Base-by-base conservation (phyloP, 2,329 filamentous ascomycete genomes). In the Ceratocystis papillata region DNA sequence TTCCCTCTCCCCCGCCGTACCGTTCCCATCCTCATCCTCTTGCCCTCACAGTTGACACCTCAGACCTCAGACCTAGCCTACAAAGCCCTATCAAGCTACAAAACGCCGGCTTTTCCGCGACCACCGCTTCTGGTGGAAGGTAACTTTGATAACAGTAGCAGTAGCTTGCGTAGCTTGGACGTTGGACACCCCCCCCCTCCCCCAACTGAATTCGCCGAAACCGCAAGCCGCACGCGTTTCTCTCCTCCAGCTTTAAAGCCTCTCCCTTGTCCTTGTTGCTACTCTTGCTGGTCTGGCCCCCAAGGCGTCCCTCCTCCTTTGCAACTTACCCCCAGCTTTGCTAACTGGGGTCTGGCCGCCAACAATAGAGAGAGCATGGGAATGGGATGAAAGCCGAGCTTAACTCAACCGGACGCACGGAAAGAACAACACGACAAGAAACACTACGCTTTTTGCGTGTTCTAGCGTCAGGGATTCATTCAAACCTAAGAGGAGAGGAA, bases 341-440 rank as follows among this genome's bases (percentile, higher is more conserved):
- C 33, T 37, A 37, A 37, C 33, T 37, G 33, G 33, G 33, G 33
- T 10, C 30, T 57, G 5, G 22, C 53, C 53, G 4, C 30, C 5
- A 28, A 57, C 53, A 57, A 57, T 57, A 44, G 61, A 30, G 41
- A 63, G 17, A 20, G 28, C 41, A 63, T 57, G 61, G 41, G 45
- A 41, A 63, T 46, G 41, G 28, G 61, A 63, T 46, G 41, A 46
- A 63, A 62, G 61, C 61, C 61, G 61, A 63, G 62, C 62, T 64
- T 64, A 64, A 50, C 46, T 37, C 20, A 12, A 28, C 45, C 46
- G 62, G 62, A 50, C 61, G 61, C 61, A 63, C 61, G 62, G 62
- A 64, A 64, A 64, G 45, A 33, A 12, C 25, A 55, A 48, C 37
- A 44, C 20, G n/a, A 10, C 6, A 6, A 25, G 7, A 22, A 3